These are phyloP conservation scores for Nicotiana knightiana DNA, from an alignment of 257 asterid species.

Conservation along the genomic window DNA sequence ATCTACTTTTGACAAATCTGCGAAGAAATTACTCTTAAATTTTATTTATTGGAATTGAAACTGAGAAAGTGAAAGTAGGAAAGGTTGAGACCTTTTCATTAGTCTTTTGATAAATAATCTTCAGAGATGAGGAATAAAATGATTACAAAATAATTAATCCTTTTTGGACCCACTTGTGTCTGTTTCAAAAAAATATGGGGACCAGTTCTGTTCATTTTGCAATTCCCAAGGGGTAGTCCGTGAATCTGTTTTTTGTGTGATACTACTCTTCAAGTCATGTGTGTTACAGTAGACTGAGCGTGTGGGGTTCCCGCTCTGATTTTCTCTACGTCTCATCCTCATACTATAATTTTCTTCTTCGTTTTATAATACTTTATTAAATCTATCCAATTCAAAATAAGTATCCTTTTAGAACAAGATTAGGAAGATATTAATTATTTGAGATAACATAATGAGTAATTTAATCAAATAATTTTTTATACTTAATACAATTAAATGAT, in stretches of 20 bases:
- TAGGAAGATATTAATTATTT: no score
- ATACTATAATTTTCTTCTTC: background rate
- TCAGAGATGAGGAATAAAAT: slow-evolving; percentile 30
- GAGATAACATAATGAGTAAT: no score
- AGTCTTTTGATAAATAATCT: background rate
- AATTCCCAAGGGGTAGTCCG: slow-evolving; percentile 9
- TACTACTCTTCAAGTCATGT: background rate
- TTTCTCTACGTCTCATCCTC: background rate
- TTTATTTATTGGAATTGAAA: background rate
- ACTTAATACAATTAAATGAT: no score
- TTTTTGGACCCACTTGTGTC: slow-evolving; percentile 1
- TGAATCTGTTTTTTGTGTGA: background rate
- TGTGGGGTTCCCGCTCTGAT: background rate
- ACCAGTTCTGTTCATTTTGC: slow-evolving; percentile 4
- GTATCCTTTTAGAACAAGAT: no score
- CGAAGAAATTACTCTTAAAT: background rate
- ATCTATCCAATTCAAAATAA: no score
- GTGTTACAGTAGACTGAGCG: background rate
- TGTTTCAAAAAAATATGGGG: background rate
- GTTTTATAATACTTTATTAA: no score
- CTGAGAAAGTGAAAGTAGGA: slow-evolving; percentile 26
- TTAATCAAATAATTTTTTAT: no score
- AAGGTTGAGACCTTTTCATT: slow-evolving; percentile 56
- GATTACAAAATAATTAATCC: slow-evolving; percentile 57
- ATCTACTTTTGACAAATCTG: slow-evolving; percentile 35